Percentiles rank a stretch among this genome's conserved stretches.
Conservation (phyloP, 2,329 filamentous ascomycete species). For the Sclerotinia subarctica region DNA sequence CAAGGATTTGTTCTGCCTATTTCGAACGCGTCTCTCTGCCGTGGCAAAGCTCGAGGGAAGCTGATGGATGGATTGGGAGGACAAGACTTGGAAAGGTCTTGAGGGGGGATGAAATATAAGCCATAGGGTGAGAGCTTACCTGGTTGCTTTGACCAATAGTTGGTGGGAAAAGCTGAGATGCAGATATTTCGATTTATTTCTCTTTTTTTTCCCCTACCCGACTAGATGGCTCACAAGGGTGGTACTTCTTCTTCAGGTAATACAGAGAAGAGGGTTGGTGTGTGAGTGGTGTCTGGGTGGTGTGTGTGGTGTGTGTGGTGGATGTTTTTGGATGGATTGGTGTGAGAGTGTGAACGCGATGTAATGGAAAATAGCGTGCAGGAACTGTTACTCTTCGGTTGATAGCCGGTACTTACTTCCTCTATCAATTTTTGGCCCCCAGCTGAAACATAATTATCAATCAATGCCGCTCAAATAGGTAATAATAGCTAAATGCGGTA, state of each 20-base stretch:
- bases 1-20: constrained; percentile 19
- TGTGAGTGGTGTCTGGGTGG: neutral
- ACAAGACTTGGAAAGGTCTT: neutral
- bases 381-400: constrained; percentile 9
- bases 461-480: neutral
- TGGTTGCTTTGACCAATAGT: neutral
- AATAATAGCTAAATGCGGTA: neutral
- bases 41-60: constrained; percentile 13
- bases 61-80: constrained; percentile 18
- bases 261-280: constrained; percentile 11
- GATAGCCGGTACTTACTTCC: constrained; percentile 1
- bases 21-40: constrained; percentile 17
- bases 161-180: neutral
- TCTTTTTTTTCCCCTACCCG: constrained; percentile 7
- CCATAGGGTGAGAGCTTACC: neutral
- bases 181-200: neutral
- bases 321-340: constrained; percentile 2
- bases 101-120: neutral
- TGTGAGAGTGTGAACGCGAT: constrained; percentile 9
- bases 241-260: constrained; percentile 8
- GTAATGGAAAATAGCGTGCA: constrained; percentile 4
- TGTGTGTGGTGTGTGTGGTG: neutral
- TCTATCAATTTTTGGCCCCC: neutral
- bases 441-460: neutral
- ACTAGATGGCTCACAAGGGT: constrained; percentile 21